Evolutionary conservation across 2,329 filamentous ascomycete species (phyloP).

Genomic region (Cryphonectria japonica): DNA sequence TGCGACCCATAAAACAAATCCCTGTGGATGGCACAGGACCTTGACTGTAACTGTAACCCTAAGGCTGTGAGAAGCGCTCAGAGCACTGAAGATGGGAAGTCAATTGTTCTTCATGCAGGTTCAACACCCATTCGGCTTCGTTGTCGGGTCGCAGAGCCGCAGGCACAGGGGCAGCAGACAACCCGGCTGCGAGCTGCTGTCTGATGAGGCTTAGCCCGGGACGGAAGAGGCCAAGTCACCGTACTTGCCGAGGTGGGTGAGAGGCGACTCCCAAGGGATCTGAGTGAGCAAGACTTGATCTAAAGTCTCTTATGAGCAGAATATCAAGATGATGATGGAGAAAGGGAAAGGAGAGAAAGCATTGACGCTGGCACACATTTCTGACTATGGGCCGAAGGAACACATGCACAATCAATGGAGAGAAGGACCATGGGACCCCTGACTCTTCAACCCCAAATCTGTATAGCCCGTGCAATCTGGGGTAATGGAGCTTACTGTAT

Average conservation of each 20-base stretch:
- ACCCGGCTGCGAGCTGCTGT: neutral
- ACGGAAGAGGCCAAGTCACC: constrained; percentile 6
- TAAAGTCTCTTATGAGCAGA: neutral
- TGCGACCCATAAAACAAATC: constrained; percentile 8
- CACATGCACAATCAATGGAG: neutral
- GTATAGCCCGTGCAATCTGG: constrained; percentile 7
- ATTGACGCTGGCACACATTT: neutral
- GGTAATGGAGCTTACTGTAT: constrained; percentile 6
- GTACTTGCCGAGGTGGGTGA: neutral
- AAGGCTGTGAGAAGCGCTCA: neutral
- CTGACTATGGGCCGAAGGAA: neutral
- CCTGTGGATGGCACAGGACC: neutral
- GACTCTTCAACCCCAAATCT: neutral
- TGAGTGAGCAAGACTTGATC: neutral
- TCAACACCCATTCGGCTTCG: neutral
- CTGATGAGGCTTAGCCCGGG: neutral
- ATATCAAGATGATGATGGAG: neutral
- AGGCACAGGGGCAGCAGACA: neutral
- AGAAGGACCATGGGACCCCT: constrained; percentile 8
- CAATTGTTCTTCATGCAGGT: neutral
- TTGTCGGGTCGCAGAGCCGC: neutral
- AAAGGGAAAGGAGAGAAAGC: neutral
- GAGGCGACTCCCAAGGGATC: neutral
- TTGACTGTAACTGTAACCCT: constrained; percentile 1
- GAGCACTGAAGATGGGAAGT: neutral